Base-by-base conservation (phyloP, 441 rosid species). In the Gossypium davidsonii region DNA sequence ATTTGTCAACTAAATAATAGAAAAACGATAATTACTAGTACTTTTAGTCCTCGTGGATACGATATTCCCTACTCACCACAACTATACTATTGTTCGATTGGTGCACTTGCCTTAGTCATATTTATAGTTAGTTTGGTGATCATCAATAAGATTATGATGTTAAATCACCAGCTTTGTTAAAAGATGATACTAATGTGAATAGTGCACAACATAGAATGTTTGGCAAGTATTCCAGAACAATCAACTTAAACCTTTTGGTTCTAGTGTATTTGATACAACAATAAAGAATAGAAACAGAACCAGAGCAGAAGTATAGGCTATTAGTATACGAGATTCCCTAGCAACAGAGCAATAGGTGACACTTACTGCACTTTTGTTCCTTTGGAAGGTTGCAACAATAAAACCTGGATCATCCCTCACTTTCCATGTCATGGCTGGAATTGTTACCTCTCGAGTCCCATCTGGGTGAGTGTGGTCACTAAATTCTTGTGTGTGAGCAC, bases 401-500 rank as follows among this genome's bases (percentile, higher is more conserved):
- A 89, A 89, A 73, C 89, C 89, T 14, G 90, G 94, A 70, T 82
- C 83, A 73, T 81, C 84, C 79, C 83, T 85, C 39, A 79, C 85
- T 70, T 74, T 83, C 94, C 91, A 88, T 6, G 89, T 65, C 90
- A 86, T 85, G 75, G 89, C 68, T 28, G 91, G 88, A 60, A 89
- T 80, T 48, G 83, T 81, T 59, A 89, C 78, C 75, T 89, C 90
- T 0, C 83, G 88, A 3, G 90, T 87, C 62, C 94, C 90, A 76
- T 89, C 90, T 8, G 71, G 52, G 71, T 86, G 91, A 14, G 74
- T 79, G 74, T 79, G 78, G 67, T 86, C 90, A 76, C 81, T 73
- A 75, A 89, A 89, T 73, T 79, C 78, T 66, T 80, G 81, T 49
- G 73, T 67, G 51, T 86, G 94, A 8, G 86, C 91, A 75, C 89